Percentiles rank a stretch among this genome's conserved stretches.
Conservation (phyloP, 208 protist species). For the Vickermania ingenoplastis region DNA sequence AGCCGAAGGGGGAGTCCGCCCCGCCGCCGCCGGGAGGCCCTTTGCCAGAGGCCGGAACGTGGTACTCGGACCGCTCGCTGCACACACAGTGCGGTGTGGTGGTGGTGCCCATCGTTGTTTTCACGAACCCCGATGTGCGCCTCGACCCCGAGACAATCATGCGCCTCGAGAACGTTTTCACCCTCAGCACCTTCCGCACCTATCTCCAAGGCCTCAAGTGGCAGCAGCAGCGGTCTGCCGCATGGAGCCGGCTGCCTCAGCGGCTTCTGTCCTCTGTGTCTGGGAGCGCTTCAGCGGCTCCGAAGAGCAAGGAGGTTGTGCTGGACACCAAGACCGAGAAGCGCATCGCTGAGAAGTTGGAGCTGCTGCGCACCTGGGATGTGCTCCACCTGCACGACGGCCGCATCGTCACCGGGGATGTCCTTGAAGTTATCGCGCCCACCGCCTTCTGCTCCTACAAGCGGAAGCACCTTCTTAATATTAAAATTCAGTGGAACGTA, state of each 20-base stretch:
- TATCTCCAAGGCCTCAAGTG: conserved; percentile 30
- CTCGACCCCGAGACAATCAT: conserved; percentile 68
- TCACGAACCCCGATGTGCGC: conserved; percentile 56
- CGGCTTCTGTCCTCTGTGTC: not conserved
- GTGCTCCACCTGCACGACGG: conserved; percentile 70
- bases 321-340: conserved; percentile 11
- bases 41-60: conserved; percentile 30
- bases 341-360: conserved; percentile 32
- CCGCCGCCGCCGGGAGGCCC: not conserved
- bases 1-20: not conserved
- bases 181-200: conserved; percentile 34
- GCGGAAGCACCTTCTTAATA: conserved; percentile 60
- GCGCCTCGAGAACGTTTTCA: conserved; percentile 63
- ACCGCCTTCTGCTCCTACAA: conserved; percentile 43
- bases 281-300: too few species aligned
- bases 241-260: not conserved
- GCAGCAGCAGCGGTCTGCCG: not conserved
- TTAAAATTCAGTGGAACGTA: conserved; percentile 58
- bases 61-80: conserved; percentile 59
- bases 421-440: conserved; percentile 36
- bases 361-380: conserved; percentile 79
- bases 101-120: conserved; percentile 79
- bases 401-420: conserved; percentile 52
- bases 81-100: conserved; percentile 67
- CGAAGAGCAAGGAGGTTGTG: not conserved